Evolutionary conservation across 257 asterid genomes (phyloP).

Genomic region (Parsonsia alboflavescens): DNA sequence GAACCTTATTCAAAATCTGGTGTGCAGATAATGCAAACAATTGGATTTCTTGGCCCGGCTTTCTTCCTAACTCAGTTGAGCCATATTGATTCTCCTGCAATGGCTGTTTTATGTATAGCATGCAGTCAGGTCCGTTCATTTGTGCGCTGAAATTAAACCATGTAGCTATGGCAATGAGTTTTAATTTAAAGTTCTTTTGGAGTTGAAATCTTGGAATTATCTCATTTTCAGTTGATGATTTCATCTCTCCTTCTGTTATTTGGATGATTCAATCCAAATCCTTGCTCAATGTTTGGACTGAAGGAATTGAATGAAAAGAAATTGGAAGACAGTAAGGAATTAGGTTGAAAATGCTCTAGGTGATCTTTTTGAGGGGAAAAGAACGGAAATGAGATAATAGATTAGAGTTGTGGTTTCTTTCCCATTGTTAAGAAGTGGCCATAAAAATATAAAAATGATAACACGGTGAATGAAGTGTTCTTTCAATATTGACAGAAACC

Average conservation of each 20-base stretch:
- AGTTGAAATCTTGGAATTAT: neutral
- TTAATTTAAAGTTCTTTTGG: neutral
- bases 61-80: conserved; percentile 89
- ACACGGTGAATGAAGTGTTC: neutral
- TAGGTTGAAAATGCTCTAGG: neutral
- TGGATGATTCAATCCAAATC: neutral
- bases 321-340: neutral
- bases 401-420: neutral
- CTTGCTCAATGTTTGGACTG: neutral
- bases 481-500: neutral
- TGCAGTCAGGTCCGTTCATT: conserved; percentile 76
- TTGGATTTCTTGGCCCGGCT: conserved; percentile 93
- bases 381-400: neutral
- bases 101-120: conserved; percentile 87
- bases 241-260: neutral
- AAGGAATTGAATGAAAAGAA: neutral
- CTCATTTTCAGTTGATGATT: neutral
- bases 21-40: conserved; percentile 80
- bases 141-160: neutral
- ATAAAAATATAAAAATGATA: neutral
- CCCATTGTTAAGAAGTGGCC: neutral
- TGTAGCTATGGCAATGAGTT: neutral
- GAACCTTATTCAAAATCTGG: conserved; percentile 7
- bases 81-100: conserved; percentile 80
- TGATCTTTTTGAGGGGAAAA: neutral